Base-by-base conservation (phyloP, 2,329 filamentous ascomycete genomes). In the Didymellaceae sp. region DNA sequence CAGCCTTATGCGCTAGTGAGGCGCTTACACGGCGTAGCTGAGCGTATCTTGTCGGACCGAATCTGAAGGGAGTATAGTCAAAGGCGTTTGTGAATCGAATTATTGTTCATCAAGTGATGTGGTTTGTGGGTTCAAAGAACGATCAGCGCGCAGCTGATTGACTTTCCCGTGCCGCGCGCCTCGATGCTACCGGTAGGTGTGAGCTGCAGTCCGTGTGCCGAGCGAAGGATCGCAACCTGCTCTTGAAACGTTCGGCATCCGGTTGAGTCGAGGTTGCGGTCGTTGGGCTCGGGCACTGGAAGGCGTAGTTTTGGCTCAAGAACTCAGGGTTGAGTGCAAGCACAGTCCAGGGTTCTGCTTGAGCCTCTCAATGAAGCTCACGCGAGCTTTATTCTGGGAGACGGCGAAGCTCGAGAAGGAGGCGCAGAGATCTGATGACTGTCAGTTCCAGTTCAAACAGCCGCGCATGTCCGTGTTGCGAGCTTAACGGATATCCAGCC, bases 11-110 rank as follows among this genome's bases (percentile, higher is more conserved):
- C 52, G 42, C 52, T 54, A 50, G 37, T 25, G 5, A 28, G 47
- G 52, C 52, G 52, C 52, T 46, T 55, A 51, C 17, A 47, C 52
- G 52, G 47, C 52, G 51, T 41, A 52, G 47, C 32, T 39, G 45
- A 17, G 26, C 35, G 30, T 30, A 8, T 30, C 17, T 47, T 22
- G 33, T 44, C 49, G 49, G 49, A 39, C 49, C 49, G 49, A 53
- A 40, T 47, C 44, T 38, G 32, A 24, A 32, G 32, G n/a, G 26
- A 30, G 20, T 24, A 25, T 20, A 32, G 37, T 16, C 16, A 40
- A 21, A 51, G 20, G 21, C 14, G n/a, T n/a, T n/a, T n/a, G n/a
- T n/a, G n/a, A n/a, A n/a, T n/a, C n/a, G n/a, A n/a, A 16, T 41
- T 9, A 24, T 17, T 22, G n/a, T 18, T 13, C n/a, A 45, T 41